Evolutionary conservation across 2,329 filamentous ascomycete genomes (phyloP).

Genomic region (Ophiostoma fasciatum): DNA sequence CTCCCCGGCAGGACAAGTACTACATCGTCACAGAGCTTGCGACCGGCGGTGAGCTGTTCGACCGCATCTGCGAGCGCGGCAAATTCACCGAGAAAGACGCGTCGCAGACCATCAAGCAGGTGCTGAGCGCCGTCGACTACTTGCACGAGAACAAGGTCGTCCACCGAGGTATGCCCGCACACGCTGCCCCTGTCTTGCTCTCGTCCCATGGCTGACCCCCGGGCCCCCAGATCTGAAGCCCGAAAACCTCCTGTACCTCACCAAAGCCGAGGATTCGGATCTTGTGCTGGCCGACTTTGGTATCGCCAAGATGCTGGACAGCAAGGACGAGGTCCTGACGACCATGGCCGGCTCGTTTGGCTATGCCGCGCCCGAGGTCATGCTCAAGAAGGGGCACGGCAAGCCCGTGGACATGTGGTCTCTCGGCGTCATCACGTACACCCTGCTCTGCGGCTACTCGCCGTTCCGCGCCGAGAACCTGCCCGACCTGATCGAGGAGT

Average conservation of each 20-base stretch:
- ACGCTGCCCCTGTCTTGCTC: too few relatives aligned
- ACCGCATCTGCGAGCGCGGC: constrained; percentile 94
- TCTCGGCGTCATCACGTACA: constrained; percentile 96
- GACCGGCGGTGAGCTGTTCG: constrained; percentile 90
- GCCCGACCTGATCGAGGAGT: constrained; percentile 87
- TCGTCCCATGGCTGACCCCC: too few relatives aligned
- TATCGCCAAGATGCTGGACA: constrained; percentile 95
- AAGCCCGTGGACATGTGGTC: constrained; percentile 99
- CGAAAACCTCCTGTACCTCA: constrained; percentile 92
- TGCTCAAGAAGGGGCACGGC: constrained; percentile 93
- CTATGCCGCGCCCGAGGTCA: constrained; percentile 94
- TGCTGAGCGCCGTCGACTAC: constrained; percentile 86
- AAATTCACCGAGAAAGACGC: constrained; percentile 98
- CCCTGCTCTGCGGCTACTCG: constrained; percentile 92
- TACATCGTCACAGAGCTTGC: constrained; percentile 97
- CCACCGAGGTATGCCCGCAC: constrained; percentile 76
- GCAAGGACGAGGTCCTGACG: constrained; percentile 77
- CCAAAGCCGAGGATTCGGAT: constrained; percentile 58
- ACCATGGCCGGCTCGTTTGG: constrained; percentile 99
- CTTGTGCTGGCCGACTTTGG: constrained; percentile 94
- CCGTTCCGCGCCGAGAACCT: constrained; percentile 94
- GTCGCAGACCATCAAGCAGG: constrained; percentile 86
- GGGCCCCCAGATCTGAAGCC: constrained; percentile 85
- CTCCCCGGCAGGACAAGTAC: constrained; percentile 94
- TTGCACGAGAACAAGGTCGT: constrained; percentile 91